Conservation (phyloP, 345 rosid genomes). For the Moricandia arvensis region DNA sequence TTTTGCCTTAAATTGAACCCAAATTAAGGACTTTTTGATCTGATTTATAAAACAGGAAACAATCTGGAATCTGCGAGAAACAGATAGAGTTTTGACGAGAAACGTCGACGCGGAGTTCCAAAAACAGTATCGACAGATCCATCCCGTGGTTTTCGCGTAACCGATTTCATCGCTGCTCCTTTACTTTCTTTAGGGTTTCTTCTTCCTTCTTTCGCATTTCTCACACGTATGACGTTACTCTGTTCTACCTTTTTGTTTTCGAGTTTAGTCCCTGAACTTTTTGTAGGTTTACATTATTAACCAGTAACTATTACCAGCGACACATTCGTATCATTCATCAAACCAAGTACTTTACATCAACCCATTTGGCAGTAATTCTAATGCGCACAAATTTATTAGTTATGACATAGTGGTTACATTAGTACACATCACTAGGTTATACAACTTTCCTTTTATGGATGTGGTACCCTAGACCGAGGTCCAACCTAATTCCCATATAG, state of each 20-base stretch:
- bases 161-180: constrained; percentile 37
- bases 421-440: no score
- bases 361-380: no score
- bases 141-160: neutral
- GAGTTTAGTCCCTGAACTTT: neutral
- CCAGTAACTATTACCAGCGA: neutral
- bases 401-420: no score
- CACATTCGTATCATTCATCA: no score
- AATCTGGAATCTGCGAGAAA: neutral
- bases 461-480: no score
- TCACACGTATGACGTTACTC: neutral
- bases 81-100: neutral
- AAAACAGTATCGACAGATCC: constrained; percentile 19
- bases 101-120: constrained; percentile 13
- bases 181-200: constrained; percentile 28
- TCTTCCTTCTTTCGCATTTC: neutral
- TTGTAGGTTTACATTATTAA: neutral
- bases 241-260: neutral
- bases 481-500: no score
- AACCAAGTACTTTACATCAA: no score
- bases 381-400: no score
- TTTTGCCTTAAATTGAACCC: constrained; percentile 19
- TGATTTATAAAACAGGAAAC: constrained; percentile 17
- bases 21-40: constrained; percentile 7
- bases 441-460: no score